Percentiles rank a stretch among this genome's conserved stretches.
phyloP scores from a whole-genome alignment of 2,329 filamentous ascomycete species.

The Colletotrichum liriopes region DNA sequence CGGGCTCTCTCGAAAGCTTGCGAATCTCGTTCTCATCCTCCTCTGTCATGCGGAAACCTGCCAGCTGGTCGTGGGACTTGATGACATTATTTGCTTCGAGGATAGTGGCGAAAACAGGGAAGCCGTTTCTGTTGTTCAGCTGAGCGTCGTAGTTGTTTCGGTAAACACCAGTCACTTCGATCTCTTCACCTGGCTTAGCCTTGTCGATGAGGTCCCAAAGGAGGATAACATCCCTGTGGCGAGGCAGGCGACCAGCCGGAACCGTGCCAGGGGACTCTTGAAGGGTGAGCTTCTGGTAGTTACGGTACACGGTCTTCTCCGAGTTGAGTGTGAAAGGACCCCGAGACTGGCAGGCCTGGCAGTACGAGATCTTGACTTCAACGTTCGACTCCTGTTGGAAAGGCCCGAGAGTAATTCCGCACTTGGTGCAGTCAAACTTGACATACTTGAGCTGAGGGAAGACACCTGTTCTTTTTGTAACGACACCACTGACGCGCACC shows the following conservation, averaged over 20 bases:
- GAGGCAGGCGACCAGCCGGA: constrained; percentile 92
- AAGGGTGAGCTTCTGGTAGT: constrained; percentile 97
- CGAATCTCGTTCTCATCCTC: constrained; percentile 95
- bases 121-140: constrained; percentile 98
- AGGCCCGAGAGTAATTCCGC: constrained; percentile 90
- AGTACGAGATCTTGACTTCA: constrained; percentile 96
- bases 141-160: constrained; percentile 98
- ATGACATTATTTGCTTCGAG: constrained; percentile 97
- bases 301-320: constrained; percentile 97
- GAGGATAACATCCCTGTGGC: constrained; percentile 93
- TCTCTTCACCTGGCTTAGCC: constrained; percentile 97
- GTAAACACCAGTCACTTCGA: constrained; percentile 97
- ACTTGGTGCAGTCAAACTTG: constrained; percentile 97
- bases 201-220: constrained; percentile 97
- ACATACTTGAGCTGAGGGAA: constrained; percentile 99
- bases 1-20: constrained; percentile 87
- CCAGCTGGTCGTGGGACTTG: constrained; percentile 97
- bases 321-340: constrained; percentile 97
- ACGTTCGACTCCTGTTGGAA: constrained; percentile 98
- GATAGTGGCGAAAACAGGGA: constrained; percentile 98
- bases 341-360: constrained; percentile 94
- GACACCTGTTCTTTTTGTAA: constrained; percentile 93
- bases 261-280: constrained; percentile 98
- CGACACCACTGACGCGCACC: constrained; percentile 93
- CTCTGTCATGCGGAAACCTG: constrained; percentile 94